These are phyloP conservation scores for Suillus lakei DNA, from an alignment of 768 basidiomycete genomes.

Conservation along the genomic window DNA sequence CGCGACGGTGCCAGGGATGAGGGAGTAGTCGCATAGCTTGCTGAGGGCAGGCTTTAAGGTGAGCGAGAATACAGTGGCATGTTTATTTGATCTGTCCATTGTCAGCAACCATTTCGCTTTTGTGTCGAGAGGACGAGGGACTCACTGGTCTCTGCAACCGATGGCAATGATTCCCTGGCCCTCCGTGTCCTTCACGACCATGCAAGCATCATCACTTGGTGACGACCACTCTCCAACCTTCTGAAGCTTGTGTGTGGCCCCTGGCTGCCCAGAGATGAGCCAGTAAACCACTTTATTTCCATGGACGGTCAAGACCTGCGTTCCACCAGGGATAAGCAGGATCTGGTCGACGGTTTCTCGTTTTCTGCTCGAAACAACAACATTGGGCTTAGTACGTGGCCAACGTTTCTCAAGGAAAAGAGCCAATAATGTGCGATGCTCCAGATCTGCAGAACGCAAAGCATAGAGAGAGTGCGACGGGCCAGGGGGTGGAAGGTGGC, in stretches of 20 bases:
- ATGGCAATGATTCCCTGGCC: conserved; percentile 24
- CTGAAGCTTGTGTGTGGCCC: conserved; percentile 19
- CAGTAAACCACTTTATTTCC: conserved; percentile 28
- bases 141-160: conserved; percentile 19
- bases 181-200: conserved; percentile 19
- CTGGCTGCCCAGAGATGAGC: conserved; percentile 24
- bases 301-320: conserved; percentile 33
- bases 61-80: conserved; percentile 25
- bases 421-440: conserved; percentile 33
- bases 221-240: conserved; percentile 25
- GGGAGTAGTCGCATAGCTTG: conserved; percentile 26
- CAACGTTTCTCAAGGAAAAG: conserved; percentile 28
- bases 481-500: conserved; percentile 27
- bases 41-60: conserved; percentile 25
- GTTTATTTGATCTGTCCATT: conserved; percentile 17
- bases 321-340: conserved; percentile 29
- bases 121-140: conserved; percentile 2
- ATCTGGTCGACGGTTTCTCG: conserved; percentile 29
- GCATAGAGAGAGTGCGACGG: conserved; percentile 10
- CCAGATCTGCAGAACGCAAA: conserved; percentile 28
- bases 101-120: not conserved
- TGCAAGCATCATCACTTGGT: conserved; percentile 19
- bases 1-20: conserved; percentile 25
- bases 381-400: conserved; percentile 22
- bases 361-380: conserved; percentile 14